A percentile compares a stretch with the other conserved stretches of the same genome.
phyloP scores from a whole-genome alignment of 1,139 yeast genomes.

The Geotrichum klebahnii region DNA sequence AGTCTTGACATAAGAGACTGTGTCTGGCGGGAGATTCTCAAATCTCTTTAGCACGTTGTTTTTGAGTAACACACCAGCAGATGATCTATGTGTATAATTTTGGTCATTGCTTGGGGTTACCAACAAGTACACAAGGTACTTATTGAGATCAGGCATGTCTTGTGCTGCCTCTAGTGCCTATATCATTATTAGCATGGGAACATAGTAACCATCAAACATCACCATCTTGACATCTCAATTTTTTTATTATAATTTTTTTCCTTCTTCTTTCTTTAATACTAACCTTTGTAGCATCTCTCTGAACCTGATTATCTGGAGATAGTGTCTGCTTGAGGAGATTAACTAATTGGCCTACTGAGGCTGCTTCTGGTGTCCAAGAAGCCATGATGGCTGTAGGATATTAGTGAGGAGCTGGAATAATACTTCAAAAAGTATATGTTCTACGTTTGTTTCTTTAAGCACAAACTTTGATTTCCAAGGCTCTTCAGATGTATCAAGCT shows the following conservation, averaged over 20 bases:
- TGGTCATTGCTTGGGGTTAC: conserved; percentile 45
- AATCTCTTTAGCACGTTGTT: conserved; percentile 52
- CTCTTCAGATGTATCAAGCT: no score
- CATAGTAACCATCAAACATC: no score
- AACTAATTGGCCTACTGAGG: conserved; percentile 58
- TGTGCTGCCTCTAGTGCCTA: conserved; percentile 64
- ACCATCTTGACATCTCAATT: no score
- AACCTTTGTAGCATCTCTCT: conserved; percentile 49
- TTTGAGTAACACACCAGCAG: conserved; percentile 83
- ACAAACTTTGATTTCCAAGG: no score
- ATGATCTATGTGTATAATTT: conserved; percentile 56
- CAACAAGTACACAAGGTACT: conserved; percentile 68
- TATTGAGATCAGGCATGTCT: conserved; percentile 68
- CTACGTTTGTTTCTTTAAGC: no score
- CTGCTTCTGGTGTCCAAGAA: conserved; percentile 60
- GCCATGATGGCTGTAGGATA: neutral
- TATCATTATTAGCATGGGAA: no score
- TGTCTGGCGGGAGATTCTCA: conserved; percentile 33
- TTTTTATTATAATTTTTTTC: no score
- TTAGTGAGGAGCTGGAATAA: neutral
- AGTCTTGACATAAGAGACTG: conserved; percentile 55
- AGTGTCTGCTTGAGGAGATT: conserved; percentile 63
- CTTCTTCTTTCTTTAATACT: no score
- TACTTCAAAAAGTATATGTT: no score
- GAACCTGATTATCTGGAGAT: conserved; percentile 51